phyloP scores from a whole-genome alignment of 352 stramenopile species.

The Thraustochytrium sp. region DNA sequence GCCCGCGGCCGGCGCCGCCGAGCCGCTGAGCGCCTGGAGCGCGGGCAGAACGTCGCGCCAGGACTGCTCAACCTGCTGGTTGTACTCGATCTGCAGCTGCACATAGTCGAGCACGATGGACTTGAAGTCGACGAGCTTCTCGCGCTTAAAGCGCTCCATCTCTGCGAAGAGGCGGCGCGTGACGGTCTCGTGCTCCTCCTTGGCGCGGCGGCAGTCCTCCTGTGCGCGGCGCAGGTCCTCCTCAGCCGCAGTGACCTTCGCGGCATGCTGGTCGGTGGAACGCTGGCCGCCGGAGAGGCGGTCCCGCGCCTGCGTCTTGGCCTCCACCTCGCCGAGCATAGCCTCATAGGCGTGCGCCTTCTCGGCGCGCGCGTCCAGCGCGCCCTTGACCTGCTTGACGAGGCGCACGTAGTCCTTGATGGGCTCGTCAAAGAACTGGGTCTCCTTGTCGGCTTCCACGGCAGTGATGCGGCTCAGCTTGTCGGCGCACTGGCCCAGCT shows the following conservation, averaged over 20 bases:
- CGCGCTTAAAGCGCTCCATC: conserved; percentile 91
- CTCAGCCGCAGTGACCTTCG: conserved; percentile 47
- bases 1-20: neutral
- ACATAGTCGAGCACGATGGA: conserved; percentile 92
- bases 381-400: conserved; percentile 87
- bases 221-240: conserved; percentile 65
- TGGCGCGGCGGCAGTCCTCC: conserved; percentile 72
- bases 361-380: conserved; percentile 83
- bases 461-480: conserved; percentile 77
- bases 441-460: conserved; percentile 84
- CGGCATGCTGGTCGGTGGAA: neutral
- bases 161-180: conserved; percentile 88
- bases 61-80: conserved; percentile 67
- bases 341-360: conserved; percentile 72
- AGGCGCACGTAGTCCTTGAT: conserved; percentile 92
- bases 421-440: conserved; percentile 84
- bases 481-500: conserved; percentile 86
- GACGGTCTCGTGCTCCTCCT: conserved; percentile 85
- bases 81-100: conserved; percentile 92
- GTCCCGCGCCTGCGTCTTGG: conserved; percentile 58
- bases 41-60: conserved; percentile 11
- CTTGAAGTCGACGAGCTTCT: conserved; percentile 90
- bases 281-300: neutral
- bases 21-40: neutral
- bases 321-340: conserved; percentile 75